Conservation (phyloP, 1,284 basidiomycete genomes). For the Pyrrhoderma lamaoense region DNA sequence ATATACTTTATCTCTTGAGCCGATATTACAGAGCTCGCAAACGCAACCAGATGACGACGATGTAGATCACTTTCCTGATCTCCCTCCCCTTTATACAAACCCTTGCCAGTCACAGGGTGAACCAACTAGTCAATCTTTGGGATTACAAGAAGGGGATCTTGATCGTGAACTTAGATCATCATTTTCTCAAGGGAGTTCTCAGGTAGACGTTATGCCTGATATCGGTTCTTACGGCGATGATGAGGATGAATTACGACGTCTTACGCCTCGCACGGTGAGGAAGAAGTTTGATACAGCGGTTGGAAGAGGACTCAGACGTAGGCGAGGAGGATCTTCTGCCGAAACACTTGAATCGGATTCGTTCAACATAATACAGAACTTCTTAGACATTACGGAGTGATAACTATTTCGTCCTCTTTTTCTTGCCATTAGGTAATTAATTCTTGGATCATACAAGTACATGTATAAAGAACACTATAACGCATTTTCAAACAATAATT, state of each 20-base stretch:
- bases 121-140: neutral
- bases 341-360: too few species aligned
- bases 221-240: conserved; percentile 1
- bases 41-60: conserved; percentile 15
- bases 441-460: too few species aligned
- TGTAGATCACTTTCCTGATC: conserved; percentile 7
- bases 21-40: conserved; percentile 11
- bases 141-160: neutral
- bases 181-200: neutral
- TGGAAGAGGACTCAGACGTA: too few species aligned
- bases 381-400: too few species aligned
- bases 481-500: conserved; percentile 50
- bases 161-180: too few species aligned
- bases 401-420: too few species aligned
- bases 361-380: too few species aligned
- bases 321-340: too few species aligned
- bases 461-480: conserved; percentile 24
- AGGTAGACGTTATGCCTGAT: conserved; percentile 4
- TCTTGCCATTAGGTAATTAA: too few species aligned
- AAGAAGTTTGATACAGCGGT: neutral
- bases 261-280: neutral
- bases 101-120: neutral
- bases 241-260: neutral
- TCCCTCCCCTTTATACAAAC: too few species aligned
- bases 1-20: neutral